phyloP scores from a whole-genome alignment of 2,329 filamentous ascomycete genomes.

The Elsinoe perseae region DNA sequence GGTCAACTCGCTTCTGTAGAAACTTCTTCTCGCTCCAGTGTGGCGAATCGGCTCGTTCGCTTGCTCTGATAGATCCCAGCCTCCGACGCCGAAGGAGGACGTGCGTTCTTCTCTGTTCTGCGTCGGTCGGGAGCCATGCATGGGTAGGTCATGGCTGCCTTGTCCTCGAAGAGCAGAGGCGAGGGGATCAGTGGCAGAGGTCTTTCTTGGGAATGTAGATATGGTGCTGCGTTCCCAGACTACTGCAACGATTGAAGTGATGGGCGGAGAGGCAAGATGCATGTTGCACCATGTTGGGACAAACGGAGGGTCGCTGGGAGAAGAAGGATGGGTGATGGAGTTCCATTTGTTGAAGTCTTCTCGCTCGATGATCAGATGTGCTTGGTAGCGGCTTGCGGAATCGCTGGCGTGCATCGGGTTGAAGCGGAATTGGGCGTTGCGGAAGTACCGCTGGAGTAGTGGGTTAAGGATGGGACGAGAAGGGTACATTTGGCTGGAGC shows the following conservation, averaged over 20 bases:
- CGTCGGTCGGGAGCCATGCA: neutral
- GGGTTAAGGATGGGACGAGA: conserved; percentile 8
- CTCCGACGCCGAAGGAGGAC: neutral
- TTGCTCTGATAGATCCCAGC: neutral
- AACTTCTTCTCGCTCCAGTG: neutral
- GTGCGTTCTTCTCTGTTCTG: neutral
- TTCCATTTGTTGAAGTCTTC: conserved; percentile 8
- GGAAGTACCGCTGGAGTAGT: conserved; percentile 7
- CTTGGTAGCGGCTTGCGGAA: conserved; percentile 6
- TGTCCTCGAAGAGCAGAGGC: neutral
- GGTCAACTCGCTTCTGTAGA: neutral
- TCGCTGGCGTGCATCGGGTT: conserved; percentile 11
- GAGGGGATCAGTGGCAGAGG: no score
- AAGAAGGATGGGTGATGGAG: neutral
- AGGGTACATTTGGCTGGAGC: conserved; percentile 6
- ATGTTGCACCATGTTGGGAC: conserved; percentile 25
- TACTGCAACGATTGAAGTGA: neutral
- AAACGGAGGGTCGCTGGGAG: conserved; percentile 12
- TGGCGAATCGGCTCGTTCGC: neutral
- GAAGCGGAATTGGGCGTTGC: conserved; percentile 8
- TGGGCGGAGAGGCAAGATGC: conserved; percentile 8
- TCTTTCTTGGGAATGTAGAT: no score
- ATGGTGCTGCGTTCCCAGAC: neutral
- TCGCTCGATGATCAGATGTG: neutral
- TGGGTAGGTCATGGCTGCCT: neutral